Percentiles rank a stretch among this genome's conserved stretches.
Evolutionary conservation across 305 asterid species (phyloP).

Genomic region (Ruellia speciosa): DNA sequence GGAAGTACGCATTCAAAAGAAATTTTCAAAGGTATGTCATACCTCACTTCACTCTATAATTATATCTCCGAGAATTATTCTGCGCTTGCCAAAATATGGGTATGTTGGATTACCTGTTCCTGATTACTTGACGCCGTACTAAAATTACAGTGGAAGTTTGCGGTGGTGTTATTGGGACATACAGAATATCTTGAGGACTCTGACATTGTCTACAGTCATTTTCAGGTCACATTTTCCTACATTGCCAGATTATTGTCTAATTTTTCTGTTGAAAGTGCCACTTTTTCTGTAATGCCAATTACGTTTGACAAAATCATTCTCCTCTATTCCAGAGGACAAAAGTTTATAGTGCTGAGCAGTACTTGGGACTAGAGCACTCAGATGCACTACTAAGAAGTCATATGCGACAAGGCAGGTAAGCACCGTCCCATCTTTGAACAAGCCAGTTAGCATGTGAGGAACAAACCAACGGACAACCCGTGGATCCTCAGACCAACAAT

Average conservation of each 20-base stretch:
- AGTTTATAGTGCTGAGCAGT: conserved; percentile 89
- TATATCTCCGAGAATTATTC: background rate
- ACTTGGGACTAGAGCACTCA: conserved; percentile 87
- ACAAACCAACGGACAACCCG: too few relatives aligned
- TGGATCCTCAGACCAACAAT: too few relatives aligned
- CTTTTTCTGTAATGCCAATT: background rate
- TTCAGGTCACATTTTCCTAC: conserved; percentile 50
- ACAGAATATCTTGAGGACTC: conserved; percentile 82
- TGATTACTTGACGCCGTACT: conserved; percentile 5
- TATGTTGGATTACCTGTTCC: too few relatives aligned
- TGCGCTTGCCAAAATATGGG: conserved; percentile 5
- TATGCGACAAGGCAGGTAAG: too few relatives aligned
- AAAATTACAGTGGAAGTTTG: conserved; percentile 70
- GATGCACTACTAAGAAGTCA: too few relatives aligned
- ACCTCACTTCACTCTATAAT: background rate
- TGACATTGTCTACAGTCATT: conserved; percentile 63
- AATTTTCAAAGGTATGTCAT: conserved; percentile 35
- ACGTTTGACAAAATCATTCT: background rate
- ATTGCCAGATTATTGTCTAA: background rate
- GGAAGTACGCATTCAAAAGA: conserved; percentile 31
- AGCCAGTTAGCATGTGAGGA: too few relatives aligned
- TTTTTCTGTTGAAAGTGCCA: background rate
- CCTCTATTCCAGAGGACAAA: conserved; percentile 81
- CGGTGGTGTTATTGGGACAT: conserved; percentile 73
- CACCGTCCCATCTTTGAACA: too few relatives aligned